Percentiles rank a stretch among this genome's conserved stretches.
Conservation (phyloP, 495 filamentous ascomycete genomes). For the Trichoderma gamsii region DNA sequence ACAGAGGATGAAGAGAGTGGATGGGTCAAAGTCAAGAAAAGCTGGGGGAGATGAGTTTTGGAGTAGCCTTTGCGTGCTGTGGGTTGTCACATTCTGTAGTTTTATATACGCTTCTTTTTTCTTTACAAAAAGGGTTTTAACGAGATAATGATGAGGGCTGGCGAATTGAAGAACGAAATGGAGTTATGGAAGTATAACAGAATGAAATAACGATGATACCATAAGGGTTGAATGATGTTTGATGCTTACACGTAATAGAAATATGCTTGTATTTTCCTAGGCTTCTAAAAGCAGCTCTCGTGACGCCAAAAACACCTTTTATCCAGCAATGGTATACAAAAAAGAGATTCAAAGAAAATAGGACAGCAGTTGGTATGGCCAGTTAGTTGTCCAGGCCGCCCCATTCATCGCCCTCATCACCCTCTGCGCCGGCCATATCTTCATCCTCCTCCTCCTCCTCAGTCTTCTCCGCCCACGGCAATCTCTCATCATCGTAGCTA, state of each 20-base stretch:
- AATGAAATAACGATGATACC: not conserved
- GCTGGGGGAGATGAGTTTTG: not conserved
- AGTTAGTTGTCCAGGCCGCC: slow-evolving; percentile 62
- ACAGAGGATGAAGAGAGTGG: not conserved
- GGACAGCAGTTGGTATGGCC: not conserved
- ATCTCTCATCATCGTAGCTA: slow-evolving; percentile 65
- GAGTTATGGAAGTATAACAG: not conserved
- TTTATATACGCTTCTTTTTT: not conserved
- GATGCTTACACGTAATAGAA: too few relatives aligned
- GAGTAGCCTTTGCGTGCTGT: not conserved
- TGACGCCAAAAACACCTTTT: not conserved
- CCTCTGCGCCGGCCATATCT: slow-evolving; percentile 28
- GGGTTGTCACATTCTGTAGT: not conserved
- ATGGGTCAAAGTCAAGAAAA: not conserved
- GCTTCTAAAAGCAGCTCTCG: not conserved
- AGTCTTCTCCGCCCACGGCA: slow-evolving; percentile 41
- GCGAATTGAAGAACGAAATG: not conserved
- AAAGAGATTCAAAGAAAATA: not conserved
- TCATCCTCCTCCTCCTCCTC: slow-evolving; percentile 28
- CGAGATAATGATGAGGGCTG: not conserved
- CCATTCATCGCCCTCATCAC: slow-evolving; percentile 52
- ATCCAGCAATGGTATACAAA: not conserved
- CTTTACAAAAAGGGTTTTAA: not conserved
- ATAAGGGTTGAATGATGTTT: too few relatives aligned
- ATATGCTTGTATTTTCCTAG: not conserved